Conservation (phyloP, 305 asterid genomes). For the Fraxinus dipetala region DNA sequence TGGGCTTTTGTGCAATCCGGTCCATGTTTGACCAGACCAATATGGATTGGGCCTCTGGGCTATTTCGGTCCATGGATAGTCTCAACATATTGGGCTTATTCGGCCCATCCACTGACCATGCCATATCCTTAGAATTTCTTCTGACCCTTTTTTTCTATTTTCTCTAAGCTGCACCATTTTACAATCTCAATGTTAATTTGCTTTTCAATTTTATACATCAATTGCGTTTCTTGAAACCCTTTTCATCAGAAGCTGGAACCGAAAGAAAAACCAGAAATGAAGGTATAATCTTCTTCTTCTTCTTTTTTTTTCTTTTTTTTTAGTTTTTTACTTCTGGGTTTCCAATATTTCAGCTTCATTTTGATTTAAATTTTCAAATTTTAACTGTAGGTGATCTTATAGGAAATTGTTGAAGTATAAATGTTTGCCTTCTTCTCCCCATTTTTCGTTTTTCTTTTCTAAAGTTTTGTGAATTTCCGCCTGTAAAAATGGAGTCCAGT, state of each 20-base stretch:
- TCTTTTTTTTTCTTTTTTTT: not conserved
- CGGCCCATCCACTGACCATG: not conserved
- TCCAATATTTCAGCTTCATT: slow-evolving; percentile 9
- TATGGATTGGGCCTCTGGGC: not conserved
- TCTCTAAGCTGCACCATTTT: slow-evolving; percentile 18
- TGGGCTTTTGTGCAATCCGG: not conserved
- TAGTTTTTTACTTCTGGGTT: not conserved
- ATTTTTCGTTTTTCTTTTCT: not conserved
- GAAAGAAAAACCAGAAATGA: not conserved
- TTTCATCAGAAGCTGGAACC: slow-evolving; percentile 20
- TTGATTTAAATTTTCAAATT: slow-evolving; percentile 11
- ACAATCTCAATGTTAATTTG: slow-evolving; percentile 11
- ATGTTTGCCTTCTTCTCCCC: slow-evolving; percentile 3
- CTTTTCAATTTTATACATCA: slow-evolving; percentile 11
- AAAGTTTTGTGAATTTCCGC: not conserved
- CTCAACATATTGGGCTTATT: not conserved
- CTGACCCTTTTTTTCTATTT: slow-evolving; percentile 14
- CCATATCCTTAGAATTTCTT: not conserved
- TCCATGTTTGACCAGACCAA: not conserved
- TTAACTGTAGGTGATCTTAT: slow-evolving; percentile 22
- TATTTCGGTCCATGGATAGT: not conserved
- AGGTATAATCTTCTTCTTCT: slow-evolving; percentile 17
- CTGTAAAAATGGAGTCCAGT: slow-evolving; percentile 51
- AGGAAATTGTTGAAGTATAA: slow-evolving; percentile 15
- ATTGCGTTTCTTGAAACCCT: slow-evolving; percentile 15